phyloP scores from a whole-genome alignment of 225 moss, liverwort and hornwort species.

The Pseudisothecium myosuroides region DNA sequence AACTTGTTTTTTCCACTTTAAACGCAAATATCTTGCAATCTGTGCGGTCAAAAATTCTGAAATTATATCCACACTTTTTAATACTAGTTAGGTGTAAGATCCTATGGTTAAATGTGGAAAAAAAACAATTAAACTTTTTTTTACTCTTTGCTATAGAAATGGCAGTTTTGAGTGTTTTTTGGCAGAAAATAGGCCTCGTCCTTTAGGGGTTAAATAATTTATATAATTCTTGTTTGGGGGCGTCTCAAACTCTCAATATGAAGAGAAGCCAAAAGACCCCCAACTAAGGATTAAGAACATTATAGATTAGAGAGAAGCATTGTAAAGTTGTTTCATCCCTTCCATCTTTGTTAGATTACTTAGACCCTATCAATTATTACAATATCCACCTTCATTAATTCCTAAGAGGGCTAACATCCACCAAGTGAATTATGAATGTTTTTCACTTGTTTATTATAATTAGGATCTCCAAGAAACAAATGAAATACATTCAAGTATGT shows the following conservation, averaged over 20 bases:
- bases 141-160: too few species aligned
- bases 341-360: fast-evolving
- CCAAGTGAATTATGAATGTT: neutral
- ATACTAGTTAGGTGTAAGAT: too few species aligned
- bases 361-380: neutral
- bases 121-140: too few species aligned
- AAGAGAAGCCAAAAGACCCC: fast-evolving
- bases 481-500: neutral
- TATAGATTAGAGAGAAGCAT: neutral
- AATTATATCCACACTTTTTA: too few species aligned
- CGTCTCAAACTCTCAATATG: fast-evolving
- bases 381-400: fast-evolving
- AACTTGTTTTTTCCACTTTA: too few species aligned
- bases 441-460: neutral
- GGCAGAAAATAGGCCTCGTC: too few species aligned
- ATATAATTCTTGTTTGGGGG: too few species aligned
- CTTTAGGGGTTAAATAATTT: too few species aligned
- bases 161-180: too few species aligned
- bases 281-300: neutral
- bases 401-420: neutral
- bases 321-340: fast-evolving
- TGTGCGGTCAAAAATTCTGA: too few species aligned
- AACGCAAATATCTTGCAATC: too few species aligned
- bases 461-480: fast-evolving
- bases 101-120: too few species aligned